Conservation (phyloP, 2,329 filamentous ascomycete species). For the Microsporum canis region DNA sequence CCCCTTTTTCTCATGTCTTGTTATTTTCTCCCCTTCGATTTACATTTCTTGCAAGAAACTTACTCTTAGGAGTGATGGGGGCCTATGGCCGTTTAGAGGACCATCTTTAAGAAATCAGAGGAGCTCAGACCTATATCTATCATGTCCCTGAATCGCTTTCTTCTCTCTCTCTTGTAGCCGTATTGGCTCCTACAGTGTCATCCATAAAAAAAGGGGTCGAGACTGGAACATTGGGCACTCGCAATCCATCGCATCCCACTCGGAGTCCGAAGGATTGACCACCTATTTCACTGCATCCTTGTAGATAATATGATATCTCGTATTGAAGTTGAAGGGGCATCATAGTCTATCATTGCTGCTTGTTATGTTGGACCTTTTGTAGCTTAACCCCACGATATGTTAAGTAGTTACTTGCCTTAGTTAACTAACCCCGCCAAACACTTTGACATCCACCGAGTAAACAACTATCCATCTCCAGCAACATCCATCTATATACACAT, state of each 20-base stretch:
- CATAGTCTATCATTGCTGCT: too few species aligned
- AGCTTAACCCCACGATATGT: too few species aligned
- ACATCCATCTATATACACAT: background rate
- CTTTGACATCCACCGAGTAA: background rate
- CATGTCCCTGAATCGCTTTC: background rate
- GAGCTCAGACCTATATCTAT: background rate
- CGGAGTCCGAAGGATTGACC: background rate
- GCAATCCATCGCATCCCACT: slow-evolving; percentile 5
- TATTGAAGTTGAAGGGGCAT: too few species aligned
- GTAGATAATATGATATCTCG: background rate
- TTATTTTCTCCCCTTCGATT: background rate
- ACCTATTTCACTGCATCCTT: background rate
- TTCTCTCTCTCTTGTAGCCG: background rate
- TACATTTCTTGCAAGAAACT: background rate
- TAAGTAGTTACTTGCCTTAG: too few species aligned
- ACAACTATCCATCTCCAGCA: background rate
- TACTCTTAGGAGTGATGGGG: background rate
- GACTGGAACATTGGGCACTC: too few species aligned
- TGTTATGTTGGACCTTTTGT: too few species aligned
- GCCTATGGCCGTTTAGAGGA: background rate
- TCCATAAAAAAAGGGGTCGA: too few species aligned
- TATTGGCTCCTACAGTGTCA: background rate
- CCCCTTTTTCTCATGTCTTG: background rate
- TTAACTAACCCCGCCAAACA: background rate
- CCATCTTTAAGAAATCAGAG: background rate